Evolutionary conservation across 2,329 filamentous ascomycete genomes (phyloP).

Genomic region (Ophiostoma himal-ulmi): DNA sequence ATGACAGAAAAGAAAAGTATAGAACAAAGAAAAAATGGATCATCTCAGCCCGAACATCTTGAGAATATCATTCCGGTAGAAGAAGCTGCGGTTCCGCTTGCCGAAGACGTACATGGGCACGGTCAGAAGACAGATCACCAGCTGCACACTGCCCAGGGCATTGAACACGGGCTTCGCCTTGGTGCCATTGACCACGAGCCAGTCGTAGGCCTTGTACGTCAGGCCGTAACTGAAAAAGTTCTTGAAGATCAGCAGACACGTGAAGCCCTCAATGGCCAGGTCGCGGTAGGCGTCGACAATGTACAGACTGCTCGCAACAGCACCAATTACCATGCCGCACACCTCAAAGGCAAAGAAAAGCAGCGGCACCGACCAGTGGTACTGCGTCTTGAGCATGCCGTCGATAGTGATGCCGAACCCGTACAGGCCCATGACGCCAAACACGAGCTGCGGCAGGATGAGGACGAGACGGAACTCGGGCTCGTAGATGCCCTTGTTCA

Average conservation of each 20-base stretch:
- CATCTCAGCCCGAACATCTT: conserved; percentile 33
- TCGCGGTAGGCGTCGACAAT: conserved; percentile 89
- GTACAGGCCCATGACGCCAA: conserved; percentile 72
- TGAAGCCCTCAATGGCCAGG: conserved; percentile 81
- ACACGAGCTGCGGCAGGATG: conserved; percentile 72
- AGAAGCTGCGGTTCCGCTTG: conserved; percentile 70
- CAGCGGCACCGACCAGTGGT: conserved; percentile 67
- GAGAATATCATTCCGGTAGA: conserved; percentile 67
- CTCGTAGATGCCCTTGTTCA: conserved; percentile 78
- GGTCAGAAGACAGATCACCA: conserved; percentile 67
- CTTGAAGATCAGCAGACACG: conserved; percentile 86
- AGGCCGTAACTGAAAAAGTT: conserved; percentile 86
- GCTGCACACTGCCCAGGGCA: conserved; percentile 67
- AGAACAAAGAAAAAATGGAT: background rate
- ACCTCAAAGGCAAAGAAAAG: conserved; percentile 81
- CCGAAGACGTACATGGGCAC: conserved; percentile 74
- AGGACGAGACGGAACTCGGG: conserved; percentile 84
- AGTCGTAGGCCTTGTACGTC: conserved; percentile 78
- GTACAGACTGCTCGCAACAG: conserved; percentile 78
- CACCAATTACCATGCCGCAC: conserved; percentile 85
- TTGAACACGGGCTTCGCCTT: conserved; percentile 54
- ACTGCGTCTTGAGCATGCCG: conserved; percentile 49
- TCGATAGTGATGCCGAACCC: conserved; percentile 73
- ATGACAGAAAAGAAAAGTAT: conserved; percentile 8
- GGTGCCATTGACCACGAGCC: conserved; percentile 64